phyloP scores from a whole-genome alignment of 768 basidiomycete genomes.

The Epithele typhae region DNA sequence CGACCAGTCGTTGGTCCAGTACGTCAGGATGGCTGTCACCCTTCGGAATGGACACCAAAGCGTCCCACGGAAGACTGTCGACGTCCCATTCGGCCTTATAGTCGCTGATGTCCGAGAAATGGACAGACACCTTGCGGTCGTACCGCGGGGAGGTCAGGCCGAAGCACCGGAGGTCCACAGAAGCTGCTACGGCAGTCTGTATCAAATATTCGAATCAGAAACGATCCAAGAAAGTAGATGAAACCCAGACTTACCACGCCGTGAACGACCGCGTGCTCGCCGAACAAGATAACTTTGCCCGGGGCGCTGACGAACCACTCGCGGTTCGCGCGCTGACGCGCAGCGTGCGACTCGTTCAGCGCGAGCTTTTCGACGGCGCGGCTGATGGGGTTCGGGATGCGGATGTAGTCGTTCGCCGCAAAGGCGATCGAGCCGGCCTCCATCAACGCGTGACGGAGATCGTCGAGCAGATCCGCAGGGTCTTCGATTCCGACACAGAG shows the following conservation, averaged over 20 bases:
- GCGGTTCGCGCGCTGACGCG: constrained; percentile 28
- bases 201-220: constrained; percentile 8
- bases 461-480: constrained; percentile 86
- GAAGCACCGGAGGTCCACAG: constrained; percentile 94
- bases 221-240: too few relatives aligned
- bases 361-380: constrained; percentile 70
- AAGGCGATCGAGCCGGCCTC: constrained; percentile 82
- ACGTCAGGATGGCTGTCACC: constrained; percentile 55
- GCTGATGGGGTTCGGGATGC: constrained; percentile 40
- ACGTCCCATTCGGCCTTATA: constrained; percentile 83
- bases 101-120: constrained; percentile 73
- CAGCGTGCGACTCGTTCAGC: constrained; percentile 23
- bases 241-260: constrained; percentile 82
- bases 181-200: constrained; percentile 91
- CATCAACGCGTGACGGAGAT: constrained; percentile 88
- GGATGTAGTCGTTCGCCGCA: constrained; percentile 46
- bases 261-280: constrained; percentile 98
- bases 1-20: constrained; percentile 71
- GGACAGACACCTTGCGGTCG: constrained; percentile 69
- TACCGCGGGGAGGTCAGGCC: constrained; percentile 72
- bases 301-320: constrained; percentile 94
- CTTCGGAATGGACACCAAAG: constrained; percentile 48
- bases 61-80: constrained; percentile 73
- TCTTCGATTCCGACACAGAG: constrained; percentile 99
- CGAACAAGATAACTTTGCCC: constrained; percentile 96